A percentile compares a stretch with the other conserved stretches of the same genome.
These are phyloP conservation scores for Podaxis sp. DNA, from an alignment of 768 basidiomycete species.

Conservation along the genomic window DNA sequence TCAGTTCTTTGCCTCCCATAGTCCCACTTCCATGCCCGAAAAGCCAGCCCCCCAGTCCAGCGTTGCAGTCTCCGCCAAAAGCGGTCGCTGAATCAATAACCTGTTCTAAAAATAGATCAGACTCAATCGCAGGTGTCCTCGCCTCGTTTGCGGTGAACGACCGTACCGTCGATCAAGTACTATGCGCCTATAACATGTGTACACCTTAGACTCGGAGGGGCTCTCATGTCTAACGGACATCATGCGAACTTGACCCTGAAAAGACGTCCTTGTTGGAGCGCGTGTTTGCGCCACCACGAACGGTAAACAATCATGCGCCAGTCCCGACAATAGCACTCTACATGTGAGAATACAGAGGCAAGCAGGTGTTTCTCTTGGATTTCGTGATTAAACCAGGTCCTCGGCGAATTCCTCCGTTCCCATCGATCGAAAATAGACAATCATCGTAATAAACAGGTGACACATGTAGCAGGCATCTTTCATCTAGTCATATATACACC, in stretches of 20 bases:
- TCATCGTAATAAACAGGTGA: conserved; percentile 6
- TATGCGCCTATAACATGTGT: conserved; percentile 3
- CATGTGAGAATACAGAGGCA: background rate
- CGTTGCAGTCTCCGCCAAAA: background rate
- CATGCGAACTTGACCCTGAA: background rate
- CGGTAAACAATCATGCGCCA: background rate
- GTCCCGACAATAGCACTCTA: background rate
- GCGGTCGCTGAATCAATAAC: conserved; percentile 3
- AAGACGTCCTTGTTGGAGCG: background rate
- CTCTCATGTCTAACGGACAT: background rate
- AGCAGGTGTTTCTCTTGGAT: background rate
- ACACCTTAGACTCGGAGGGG: background rate
- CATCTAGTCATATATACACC: conserved; percentile 2
- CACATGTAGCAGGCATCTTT: background rate
- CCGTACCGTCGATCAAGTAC: background rate
- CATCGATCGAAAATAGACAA: conserved; percentile 8
- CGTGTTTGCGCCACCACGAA: background rate
- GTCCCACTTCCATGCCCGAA: background rate
- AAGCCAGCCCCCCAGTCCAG: background rate
- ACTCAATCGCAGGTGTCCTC: background rate
- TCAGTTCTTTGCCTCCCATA: background rate
- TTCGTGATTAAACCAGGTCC: background rate
- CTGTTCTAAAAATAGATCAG: conserved; percentile 10
- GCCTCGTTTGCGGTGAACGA: conserved; percentile 8
- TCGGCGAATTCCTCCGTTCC: background rate